A percentile compares a stretch with the other conserved stretches of the same genome.
Conservation (phyloP, 148 eudicot species). For the Amaranthus palmeri region DNA sequence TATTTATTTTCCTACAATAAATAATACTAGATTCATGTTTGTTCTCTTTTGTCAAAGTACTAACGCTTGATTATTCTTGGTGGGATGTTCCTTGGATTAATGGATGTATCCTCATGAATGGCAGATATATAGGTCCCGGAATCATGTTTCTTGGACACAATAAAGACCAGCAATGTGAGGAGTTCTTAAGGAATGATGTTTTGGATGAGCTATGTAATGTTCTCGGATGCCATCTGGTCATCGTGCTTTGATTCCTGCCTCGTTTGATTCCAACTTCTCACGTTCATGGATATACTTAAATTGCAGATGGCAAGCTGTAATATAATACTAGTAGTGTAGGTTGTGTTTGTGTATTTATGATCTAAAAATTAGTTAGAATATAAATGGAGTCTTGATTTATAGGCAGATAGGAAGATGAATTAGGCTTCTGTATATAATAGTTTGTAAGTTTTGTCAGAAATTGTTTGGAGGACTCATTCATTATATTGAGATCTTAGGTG, state of each 20-base stretch:
- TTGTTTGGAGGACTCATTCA: constrained; percentile 10
- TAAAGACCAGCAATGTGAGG: not conserved
- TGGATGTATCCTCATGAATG: constrained; percentile 1
- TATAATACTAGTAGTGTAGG: constrained; percentile 8
- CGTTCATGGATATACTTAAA: not conserved
- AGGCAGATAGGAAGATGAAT: not conserved
- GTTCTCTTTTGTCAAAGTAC: not conserved
- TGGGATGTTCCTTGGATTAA: not conserved
- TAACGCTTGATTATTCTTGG: not conserved
- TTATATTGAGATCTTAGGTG: not conserved
- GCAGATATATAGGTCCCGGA: constrained; percentile 10
- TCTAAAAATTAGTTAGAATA: constrained; percentile 15
- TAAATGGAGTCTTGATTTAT: constrained; percentile 17
- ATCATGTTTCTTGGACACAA: constrained; percentile 1
- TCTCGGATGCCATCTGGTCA: constrained; percentile 10
- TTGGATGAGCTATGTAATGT: constrained; percentile 2
- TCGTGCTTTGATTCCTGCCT: constrained; percentile 19
- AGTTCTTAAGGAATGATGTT: not conserved
- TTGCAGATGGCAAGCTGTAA: constrained; percentile 10
- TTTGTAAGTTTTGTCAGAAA: constrained; percentile 16
- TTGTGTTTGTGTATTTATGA: constrained; percentile 10
- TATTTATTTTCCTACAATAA: not conserved
- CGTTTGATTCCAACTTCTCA: constrained; percentile 11
- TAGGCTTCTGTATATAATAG: constrained; percentile 8
- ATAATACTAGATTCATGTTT: not conserved